Percentiles rank a stretch among this genome's conserved stretches.
Evolutionary conservation across 495 filamentous ascomycete species (phyloP).

Genomic region (Talaromyces wortmannii): DNA sequence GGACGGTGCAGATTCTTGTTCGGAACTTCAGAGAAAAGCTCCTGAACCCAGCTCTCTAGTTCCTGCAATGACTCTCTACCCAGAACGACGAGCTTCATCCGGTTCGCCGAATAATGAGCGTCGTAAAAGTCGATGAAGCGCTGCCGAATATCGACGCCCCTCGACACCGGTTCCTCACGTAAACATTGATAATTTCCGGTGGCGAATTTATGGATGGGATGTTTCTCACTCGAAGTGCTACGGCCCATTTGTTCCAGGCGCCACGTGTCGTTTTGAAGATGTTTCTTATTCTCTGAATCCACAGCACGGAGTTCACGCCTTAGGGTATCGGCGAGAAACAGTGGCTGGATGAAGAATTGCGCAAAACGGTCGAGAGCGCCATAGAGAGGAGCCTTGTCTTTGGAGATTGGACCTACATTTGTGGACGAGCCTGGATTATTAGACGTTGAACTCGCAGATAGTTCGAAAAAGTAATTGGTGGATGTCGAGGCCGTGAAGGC

Average conservation of each 20-base stretch:
- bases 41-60: slow-evolving; percentile 79
- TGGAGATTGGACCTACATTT: too few relatives aligned
- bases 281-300: slow-evolving; percentile 99
- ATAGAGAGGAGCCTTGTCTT: slow-evolving; percentile 54
- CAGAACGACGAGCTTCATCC: slow-evolving; percentile 90
- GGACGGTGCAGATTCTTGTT: slow-evolving; percentile 82
- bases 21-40: slow-evolving; percentile 74
- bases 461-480: slow-evolving; percentile 98
- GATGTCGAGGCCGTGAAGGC: slow-evolving; percentile 90
- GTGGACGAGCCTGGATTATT: slow-evolving; percentile 19
- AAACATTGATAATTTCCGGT: slow-evolving; percentile 89
- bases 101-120: slow-evolving; percentile 88
- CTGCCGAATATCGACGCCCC: slow-evolving; percentile 80
- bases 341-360: slow-evolving; percentile 90
- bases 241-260: slow-evolving; percentile 88
- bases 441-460: slow-evolving; percentile 51
- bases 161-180: slow-evolving; percentile 72
- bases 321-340: slow-evolving; percentile 84
- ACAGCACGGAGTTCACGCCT: slow-evolving; percentile 90
- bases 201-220: slow-evolving; percentile 94
- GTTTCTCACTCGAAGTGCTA: slow-evolving; percentile 77
- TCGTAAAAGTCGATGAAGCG: slow-evolving; percentile 94
- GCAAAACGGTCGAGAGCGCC: slow-evolving; percentile 94
- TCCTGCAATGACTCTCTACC: slow-evolving; percentile 82
- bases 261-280: slow-evolving; percentile 93